Base-by-base conservation (phyloP, 2,329 filamentous ascomycete species). In the Talaromyces sp. region DNA sequence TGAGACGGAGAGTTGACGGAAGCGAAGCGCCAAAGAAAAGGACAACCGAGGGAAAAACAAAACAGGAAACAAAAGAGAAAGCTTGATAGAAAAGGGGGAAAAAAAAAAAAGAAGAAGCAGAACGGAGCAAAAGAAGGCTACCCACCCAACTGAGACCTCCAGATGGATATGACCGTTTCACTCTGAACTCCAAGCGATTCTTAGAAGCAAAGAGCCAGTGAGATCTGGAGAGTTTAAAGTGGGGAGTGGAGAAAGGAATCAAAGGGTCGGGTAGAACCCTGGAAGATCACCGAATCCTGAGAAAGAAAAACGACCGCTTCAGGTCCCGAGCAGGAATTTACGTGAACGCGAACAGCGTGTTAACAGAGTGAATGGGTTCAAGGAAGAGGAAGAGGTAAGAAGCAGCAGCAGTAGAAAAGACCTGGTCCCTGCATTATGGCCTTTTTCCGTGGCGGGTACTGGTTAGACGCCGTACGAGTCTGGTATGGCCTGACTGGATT, bases 141-240 rank as follows among this genome's bases (percentile, higher is more conserved):
- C 40, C 20, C 30, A 40, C 20, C 30, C 20, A 33, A 39, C 29
- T 30, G 39, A 36, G 39, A 43, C 47, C 22, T 29, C 9, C 30
- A 35, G 37, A 29, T 50, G 39, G 39, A 45, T 43, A 33, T 51
- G 40, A 16, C 36, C 33, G 43, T 54, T 54, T 56, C 57, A 52
- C 55, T 60, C 48, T 27, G 47, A 40, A 36, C 40, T 47, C 50
- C 50, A 47, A 51, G 24, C 49, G 37, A 27, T 45, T 30, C 42
- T 44, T 40, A 32, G 36, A 41, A 20, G 24, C 35, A 32, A 24
- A 14, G 19, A 51, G 46, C 50, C 52, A 59, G 52, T 57, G 54
- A 48, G 56, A 57, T 61, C 58, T 42, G 47, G 54, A 51, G 35
- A 51, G 41, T 49, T 27, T 5, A 49, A 46, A 52, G 42, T 35